Percentiles rank a stretch among this genome's conserved stretches.
Evolutionary conservation across 495 filamentous ascomycete genomes (phyloP).

Genomic region (Penicillium simplicissimum): DNA sequence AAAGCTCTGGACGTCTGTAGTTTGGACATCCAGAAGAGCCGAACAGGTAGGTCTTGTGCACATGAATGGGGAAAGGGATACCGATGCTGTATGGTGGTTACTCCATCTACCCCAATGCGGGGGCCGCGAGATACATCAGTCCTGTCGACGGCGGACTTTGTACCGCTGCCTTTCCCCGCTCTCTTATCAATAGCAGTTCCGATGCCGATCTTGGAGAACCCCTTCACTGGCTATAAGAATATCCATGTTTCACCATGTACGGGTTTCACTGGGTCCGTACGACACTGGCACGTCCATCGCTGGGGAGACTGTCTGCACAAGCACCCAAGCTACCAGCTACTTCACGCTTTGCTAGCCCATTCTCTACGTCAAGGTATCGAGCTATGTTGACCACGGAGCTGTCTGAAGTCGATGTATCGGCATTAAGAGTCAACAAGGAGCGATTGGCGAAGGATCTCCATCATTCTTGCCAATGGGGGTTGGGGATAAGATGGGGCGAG

Average conservation of each 20-base stretch:
- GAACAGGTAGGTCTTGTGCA: not conserved
- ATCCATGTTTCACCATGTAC: constrained; percentile 11
- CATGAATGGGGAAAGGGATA: too few relatives aligned
- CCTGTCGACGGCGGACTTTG: constrained; percentile 15
- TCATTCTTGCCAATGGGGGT: constrained; percentile 67
- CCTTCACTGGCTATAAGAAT: constrained; percentile 2
- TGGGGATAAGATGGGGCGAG: constrained; percentile 64
- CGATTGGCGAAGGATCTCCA: constrained; percentile 64
- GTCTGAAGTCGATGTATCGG: constrained; percentile 42
- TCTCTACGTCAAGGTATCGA: constrained; percentile 29
- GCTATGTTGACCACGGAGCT: constrained; percentile 44
- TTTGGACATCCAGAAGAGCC: not conserved
- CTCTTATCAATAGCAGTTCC: constrained; percentile 20
- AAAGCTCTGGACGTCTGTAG: too few relatives aligned
- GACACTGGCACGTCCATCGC: not conserved
- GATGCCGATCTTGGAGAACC: too few relatives aligned
- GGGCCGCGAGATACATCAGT: constrained; percentile 6
- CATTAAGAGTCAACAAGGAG: constrained; percentile 57
- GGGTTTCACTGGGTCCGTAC: not conserved
- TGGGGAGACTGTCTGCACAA: not conserved
- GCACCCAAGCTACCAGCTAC: not conserved
- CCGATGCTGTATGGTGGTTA: not conserved
- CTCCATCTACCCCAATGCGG: constrained; percentile 3
- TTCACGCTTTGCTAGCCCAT: constrained; percentile 14
- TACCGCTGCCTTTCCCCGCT: constrained; percentile 19